Conservation (phyloP, 495 filamentous ascomycete genomes). For the Xylaria grammica region DNA sequence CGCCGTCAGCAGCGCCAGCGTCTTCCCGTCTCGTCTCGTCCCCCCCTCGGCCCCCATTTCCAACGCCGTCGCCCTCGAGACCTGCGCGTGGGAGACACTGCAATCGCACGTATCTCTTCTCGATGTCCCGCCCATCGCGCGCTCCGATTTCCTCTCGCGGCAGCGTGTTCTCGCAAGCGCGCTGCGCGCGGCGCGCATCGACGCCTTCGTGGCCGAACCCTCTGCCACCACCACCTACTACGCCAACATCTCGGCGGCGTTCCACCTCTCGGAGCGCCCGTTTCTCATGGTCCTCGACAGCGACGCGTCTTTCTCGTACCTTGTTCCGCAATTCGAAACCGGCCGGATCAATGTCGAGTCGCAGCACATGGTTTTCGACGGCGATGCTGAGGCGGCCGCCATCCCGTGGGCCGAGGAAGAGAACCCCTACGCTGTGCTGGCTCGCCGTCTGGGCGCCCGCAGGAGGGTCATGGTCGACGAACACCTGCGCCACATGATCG, state of each 20-base stretch:
- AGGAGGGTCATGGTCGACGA: conserved; percentile 38
- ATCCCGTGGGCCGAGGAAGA: conserved; percentile 33
- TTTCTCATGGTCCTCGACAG: conserved; percentile 32
- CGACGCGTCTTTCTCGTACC: conserved; percentile 30
- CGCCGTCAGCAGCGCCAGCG: neutral
- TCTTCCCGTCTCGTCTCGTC: neutral
- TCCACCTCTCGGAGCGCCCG: conserved; percentile 35
- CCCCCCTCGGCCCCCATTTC: neutral
- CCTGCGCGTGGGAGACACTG: conserved; percentile 28
- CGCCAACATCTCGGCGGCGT: conserved; percentile 35
- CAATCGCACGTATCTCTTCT: conserved; percentile 23
- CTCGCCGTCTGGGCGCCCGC: conserved; percentile 14
- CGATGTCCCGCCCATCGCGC: conserved; percentile 29
- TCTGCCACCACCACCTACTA: conserved; percentile 35
- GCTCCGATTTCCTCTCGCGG: conserved; percentile 30
- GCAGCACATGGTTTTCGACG: conserved; percentile 33
- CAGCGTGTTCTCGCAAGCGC: conserved; percentile 28
- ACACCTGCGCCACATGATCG: conserved; percentile 35
- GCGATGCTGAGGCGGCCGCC: conserved; percentile 17
- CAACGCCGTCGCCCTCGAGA: conserved; percentile 19
- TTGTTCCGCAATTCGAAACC: conserved; percentile 35
- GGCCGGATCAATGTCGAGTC: conserved; percentile 26
- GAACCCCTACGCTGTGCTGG: conserved; percentile 31
- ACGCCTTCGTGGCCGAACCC: conserved; percentile 37
- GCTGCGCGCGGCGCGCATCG: conserved; percentile 27